Evolutionary conservation across 2,329 filamentous ascomycete genomes (phyloP), one percentile per base, ranked within the genome.

Genomic region (Didymella pomorum): DNA sequence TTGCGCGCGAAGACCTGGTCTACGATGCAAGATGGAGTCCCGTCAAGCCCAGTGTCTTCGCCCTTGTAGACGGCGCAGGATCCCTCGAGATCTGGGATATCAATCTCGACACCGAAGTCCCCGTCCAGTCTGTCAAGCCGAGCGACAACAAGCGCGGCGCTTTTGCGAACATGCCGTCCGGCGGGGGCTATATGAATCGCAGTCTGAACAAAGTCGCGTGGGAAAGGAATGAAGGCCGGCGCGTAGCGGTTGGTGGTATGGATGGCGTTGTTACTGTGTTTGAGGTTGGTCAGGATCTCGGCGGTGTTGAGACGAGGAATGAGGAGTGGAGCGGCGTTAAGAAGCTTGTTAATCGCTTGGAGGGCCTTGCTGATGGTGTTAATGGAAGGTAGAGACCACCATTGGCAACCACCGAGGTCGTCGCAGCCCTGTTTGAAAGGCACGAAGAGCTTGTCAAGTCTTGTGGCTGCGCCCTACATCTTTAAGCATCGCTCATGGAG

Each of bases 11-110:
- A 79, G 96, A 99, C 71, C 89, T 97, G 20, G 93, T 99, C 50
- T 99, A 99, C 79, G 94, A 97, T 75, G 93, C 92, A 2, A 89
- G 89, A 52, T 99, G 96, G 96, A 96, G 92, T 14, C 95, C 95
- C 0, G 86, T 95, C 64, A 94, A 95, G 75, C 95, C 95, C 0
- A 93, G 93, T 35, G 91, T 99, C 9, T 99, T 99, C 78, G 92
- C 92, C 1, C 87, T 96, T 20, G 95, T 98, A 2, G 96, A 99
- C 69, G 95, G 95, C 31, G 92, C 91, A 2, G 96, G 95, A 28
- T 91, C 88, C 77, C 83, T 99, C 18, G 96, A 99, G 79, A 84
- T 99, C 48, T 99, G 95, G 92, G 96, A 99, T 73, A 86, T 99
- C 50, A 94, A 91, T 12, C 85, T 93, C 20, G 93, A 97, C 77